Conservation (phyloP, 169 alveolate species). For the Cryptosporidium parvum region DNA sequence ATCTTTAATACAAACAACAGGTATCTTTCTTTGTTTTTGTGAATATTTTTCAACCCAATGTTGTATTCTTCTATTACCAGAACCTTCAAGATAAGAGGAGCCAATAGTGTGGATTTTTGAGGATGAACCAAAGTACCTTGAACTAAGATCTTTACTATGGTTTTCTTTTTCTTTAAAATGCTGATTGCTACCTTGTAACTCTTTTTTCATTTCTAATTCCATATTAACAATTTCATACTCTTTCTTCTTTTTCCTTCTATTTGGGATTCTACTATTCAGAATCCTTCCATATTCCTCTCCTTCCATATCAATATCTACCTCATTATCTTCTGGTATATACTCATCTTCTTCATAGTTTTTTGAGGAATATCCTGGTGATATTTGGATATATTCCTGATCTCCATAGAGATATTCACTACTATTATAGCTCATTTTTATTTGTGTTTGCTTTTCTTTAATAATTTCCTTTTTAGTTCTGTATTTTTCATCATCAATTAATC, state of each 20-base stretch:
- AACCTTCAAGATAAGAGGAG: neutral
- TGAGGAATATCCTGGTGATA: slow-evolving; percentile 19
- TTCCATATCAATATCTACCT: neutral
- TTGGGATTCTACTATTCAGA: neutral
- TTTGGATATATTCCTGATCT: slow-evolving; percentile 33
- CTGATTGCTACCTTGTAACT: neutral
- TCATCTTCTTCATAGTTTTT: neutral
- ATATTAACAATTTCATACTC: neutral
- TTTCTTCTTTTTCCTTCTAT: neutral
- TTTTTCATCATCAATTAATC: neutral
- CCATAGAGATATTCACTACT: slow-evolving; percentile 24
- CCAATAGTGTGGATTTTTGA: neutral
- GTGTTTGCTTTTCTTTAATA: neutral
- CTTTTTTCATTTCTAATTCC: neutral
- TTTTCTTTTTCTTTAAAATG: neutral
- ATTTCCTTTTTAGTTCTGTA: no score
- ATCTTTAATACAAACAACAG: slow-evolving; percentile 69
- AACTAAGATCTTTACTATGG: neutral
- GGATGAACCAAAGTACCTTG: neutral
- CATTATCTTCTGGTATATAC: neutral
- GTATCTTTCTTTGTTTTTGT: slow-evolving; percentile 67
- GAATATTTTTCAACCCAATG: slow-evolving; percentile 65
- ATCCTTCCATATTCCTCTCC: neutral
- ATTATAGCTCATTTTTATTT: slow-evolving; percentile 25
- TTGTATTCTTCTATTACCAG: slow-evolving; percentile 4